A percentile compares a stretch with the other conserved stretches of the same genome.
phyloP scores from a whole-genome alignment of 2,329 filamentous ascomycete genomes.

The Pleurostoma richardsiae region DNA sequence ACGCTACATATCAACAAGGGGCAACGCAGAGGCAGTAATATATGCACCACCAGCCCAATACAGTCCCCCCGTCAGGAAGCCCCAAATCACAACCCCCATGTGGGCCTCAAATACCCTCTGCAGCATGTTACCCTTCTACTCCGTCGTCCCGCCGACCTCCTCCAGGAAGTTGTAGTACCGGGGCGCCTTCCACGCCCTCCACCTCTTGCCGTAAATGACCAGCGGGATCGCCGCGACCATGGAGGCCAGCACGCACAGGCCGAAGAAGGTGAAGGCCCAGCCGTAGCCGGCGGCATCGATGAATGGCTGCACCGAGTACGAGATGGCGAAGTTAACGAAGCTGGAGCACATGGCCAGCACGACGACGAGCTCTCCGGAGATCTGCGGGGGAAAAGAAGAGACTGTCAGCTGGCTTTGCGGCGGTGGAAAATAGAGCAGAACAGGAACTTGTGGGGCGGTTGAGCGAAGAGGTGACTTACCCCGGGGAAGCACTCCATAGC shows the following conservation, averaged over 20 bases:
- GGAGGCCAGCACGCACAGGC: conserved; percentile 18
- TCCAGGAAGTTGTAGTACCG: not conserved
- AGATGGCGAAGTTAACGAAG: conserved; percentile 23
- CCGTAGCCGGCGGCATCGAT: conserved; percentile 24
- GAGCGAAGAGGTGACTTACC: conserved; percentile 10
- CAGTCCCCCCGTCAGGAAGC: too few relatives aligned
- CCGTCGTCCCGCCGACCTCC: conserved; percentile 1
- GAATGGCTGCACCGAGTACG: conserved; percentile 31
- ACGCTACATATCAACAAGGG: too few relatives aligned
- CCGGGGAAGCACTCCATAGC: conserved; percentile 33
- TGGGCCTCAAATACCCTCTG: too few relatives aligned
- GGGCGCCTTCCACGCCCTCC: conserved; percentile 13
- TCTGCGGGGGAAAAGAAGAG: conserved; percentile 9
- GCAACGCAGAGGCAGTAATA: too few relatives aligned
- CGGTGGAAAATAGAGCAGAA: too few relatives aligned
- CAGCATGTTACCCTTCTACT: not conserved
- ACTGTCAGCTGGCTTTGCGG: not conserved
- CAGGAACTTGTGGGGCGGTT: not conserved
- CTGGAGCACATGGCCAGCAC: conserved; percentile 27
- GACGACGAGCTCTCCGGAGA: conserved; percentile 29
- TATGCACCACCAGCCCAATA: too few relatives aligned
- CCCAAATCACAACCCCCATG: too few relatives aligned
- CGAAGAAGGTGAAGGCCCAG: conserved; percentile 26
- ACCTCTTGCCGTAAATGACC: conserved; percentile 24
- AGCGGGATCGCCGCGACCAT: conserved; percentile 20